Evolutionary conservation across 1,284 basidiomycete species (phyloP).

Genomic region (Mycena sp.): DNA sequence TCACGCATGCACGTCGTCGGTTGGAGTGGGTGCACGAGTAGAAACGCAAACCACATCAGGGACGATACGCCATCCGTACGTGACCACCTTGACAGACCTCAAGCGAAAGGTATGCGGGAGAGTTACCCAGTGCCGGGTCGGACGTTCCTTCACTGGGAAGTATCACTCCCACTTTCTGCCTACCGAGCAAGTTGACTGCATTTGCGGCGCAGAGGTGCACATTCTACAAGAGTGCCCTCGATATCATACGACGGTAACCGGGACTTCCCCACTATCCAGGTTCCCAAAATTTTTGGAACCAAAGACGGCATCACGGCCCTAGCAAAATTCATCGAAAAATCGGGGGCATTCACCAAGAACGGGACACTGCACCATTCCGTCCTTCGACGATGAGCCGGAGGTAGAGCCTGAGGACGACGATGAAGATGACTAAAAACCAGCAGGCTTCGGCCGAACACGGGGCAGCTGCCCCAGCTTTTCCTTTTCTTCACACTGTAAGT

Average conservation of each 20-base stretch:
- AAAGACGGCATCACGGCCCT: conserved; percentile 36
- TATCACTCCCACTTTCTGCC: conserved; percentile 38
- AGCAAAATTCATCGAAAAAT: conserved; percentile 32
- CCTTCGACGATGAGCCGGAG: too few species aligned
- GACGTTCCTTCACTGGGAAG: conserved; percentile 32
- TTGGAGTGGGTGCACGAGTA: too few species aligned
- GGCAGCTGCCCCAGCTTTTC: too few species aligned
- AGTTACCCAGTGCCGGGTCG: conserved; percentile 35
- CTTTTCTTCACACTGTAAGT: too few species aligned
- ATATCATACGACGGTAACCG: conserved; percentile 33
- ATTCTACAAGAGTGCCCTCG: conserved; percentile 38
- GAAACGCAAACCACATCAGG: too few species aligned
- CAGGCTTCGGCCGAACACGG: too few species aligned
- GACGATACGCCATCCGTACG: too few species aligned
- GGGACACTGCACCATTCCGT: background rate
- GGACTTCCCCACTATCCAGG: conserved; percentile 20
- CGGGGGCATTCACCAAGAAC: conserved; percentile 37
- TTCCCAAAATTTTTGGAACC: conserved; percentile 33
- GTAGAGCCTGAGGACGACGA: too few species aligned
- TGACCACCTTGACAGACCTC: too few species aligned
- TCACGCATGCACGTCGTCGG: too few species aligned
- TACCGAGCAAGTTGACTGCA: conserved; percentile 33
- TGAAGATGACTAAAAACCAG: too few species aligned
- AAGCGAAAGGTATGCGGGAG: conserved; percentile 32
- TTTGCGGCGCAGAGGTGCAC: conserved; percentile 41